Conservation (phyloP, 805 yeast genomes). For the Pichia heedii region DNA sequence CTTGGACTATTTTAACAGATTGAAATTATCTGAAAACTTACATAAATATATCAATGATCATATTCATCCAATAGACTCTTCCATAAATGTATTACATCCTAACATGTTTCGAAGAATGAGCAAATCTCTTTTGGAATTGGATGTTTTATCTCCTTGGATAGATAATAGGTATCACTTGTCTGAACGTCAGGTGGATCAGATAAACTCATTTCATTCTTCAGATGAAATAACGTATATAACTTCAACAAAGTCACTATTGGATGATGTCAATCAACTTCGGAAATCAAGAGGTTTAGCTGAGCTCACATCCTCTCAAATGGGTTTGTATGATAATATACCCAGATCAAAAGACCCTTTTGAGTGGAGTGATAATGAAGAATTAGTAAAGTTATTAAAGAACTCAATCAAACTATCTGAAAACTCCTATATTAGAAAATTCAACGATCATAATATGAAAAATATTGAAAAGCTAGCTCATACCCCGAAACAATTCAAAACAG, state of each 20-base stretch:
- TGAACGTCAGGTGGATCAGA: constrained; percentile 39
- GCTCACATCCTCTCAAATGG: constrained; percentile 20
- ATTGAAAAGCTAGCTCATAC: not conserved
- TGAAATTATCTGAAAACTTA: constrained; percentile 26
- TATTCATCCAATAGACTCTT: constrained; percentile 7
- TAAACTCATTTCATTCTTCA: constrained; percentile 1
- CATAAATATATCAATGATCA: constrained; percentile 24
- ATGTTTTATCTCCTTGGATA: constrained; percentile 53
- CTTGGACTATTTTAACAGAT: constrained; percentile 15
- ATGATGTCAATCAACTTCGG: constrained; percentile 49
- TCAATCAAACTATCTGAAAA: constrained; percentile 19
- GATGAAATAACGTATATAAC: constrained; percentile 24
- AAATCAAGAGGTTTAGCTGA: constrained; percentile 28
- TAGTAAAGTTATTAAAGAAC: constrained; percentile 26
- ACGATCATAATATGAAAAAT: not conserved
- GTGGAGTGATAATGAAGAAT: constrained; percentile 38
- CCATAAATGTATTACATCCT: constrained; percentile 23
- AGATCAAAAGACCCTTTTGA: constrained; percentile 18
- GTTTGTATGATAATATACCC: constrained; percentile 19
- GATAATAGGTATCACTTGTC: constrained; percentile 40
- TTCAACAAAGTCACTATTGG: constrained; percentile 49
- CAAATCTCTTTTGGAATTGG: constrained; percentile 60
- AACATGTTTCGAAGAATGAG: constrained; percentile 45
- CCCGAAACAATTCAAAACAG: not conserved
- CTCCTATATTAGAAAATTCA: constrained; percentile 11